These are phyloP conservation scores for Brettanomyces sp. DNA, from an alignment of 805 yeast genomes.

Conservation along the genomic window DNA sequence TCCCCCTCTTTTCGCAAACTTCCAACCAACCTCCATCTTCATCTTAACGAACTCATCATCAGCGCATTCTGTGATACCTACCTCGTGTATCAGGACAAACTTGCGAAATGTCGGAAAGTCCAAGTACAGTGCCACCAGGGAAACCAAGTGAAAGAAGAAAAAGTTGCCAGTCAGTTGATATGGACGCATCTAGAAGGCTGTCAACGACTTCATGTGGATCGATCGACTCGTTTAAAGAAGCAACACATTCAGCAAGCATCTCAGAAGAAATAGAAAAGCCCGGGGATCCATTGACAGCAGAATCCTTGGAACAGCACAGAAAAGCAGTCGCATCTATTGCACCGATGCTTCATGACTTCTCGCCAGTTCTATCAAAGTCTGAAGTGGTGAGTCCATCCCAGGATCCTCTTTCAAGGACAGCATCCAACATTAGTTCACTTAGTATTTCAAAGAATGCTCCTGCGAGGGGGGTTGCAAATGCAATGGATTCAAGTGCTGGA, in stretches of 20 bases:
- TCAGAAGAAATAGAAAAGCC: constrained; percentile 16
- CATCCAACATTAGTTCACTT: constrained; percentile 22
- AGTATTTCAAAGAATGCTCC: constrained; percentile 14
- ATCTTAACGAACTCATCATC: too few relatives aligned
- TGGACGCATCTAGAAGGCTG: too few relatives aligned
- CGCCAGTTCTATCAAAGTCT: constrained; percentile 54
- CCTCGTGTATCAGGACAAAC: too few relatives aligned
- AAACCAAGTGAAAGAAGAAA: neutral
- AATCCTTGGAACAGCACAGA: constrained; percentile 27
- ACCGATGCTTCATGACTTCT: constrained; percentile 61
- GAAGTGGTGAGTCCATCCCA: constrained; percentile 26
- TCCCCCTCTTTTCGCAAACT: too few relatives aligned
- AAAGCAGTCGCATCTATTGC: constrained; percentile 74
- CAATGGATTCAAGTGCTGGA: neutral
- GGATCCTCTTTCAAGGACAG: constrained; percentile 23
- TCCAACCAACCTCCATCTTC: too few relatives aligned
- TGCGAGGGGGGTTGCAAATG: neutral
- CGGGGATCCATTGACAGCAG: constrained; percentile 22
- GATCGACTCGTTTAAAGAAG: constrained; percentile 9
- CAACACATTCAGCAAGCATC: constrained; percentile 5
- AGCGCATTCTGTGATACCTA: too few relatives aligned
- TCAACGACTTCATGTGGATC: constrained; percentile 4
- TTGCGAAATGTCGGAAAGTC: too few relatives aligned
- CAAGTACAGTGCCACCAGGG: neutral
- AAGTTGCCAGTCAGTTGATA: neutral